Percentiles rank a stretch among this genome's conserved stretches.
Conservation (phyloP, 2,329 filamentous ascomycete genomes). For the Graphium sp. region DNA sequence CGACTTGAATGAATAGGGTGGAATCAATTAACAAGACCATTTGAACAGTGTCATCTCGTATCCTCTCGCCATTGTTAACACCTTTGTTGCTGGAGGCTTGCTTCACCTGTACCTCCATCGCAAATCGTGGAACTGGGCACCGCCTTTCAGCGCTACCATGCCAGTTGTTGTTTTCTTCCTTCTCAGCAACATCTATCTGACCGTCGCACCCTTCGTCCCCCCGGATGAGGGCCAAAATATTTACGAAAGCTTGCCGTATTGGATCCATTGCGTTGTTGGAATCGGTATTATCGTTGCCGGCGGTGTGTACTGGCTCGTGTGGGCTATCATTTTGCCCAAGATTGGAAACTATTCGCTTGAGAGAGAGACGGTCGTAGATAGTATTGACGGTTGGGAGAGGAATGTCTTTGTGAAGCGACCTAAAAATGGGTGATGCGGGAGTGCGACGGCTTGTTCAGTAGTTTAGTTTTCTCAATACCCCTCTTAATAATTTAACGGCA, state of each 20-base stretch:
- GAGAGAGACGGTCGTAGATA: slow-evolving; percentile 33
- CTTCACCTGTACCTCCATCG: slow-evolving; percentile 34
- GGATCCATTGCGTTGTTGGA: slow-evolving; percentile 38
- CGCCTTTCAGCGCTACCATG: slow-evolving; percentile 34
- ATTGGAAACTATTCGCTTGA: slow-evolving; percentile 37
- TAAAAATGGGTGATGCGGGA: too few species aligned
- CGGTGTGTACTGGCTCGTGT: slow-evolving; percentile 37
- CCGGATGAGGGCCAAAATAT: slow-evolving; percentile 32
- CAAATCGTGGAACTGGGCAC: slow-evolving; percentile 29
- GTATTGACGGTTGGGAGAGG: slow-evolving; percentile 45
- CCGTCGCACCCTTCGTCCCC: slow-evolving; percentile 40
- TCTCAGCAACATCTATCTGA: slow-evolving; percentile 42
- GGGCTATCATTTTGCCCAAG: slow-evolving; percentile 33
- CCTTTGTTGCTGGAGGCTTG: slow-evolving; percentile 34
- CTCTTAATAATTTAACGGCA: too few species aligned
- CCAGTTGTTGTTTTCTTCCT: slow-evolving; percentile 41
- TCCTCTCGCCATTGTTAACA: slow-evolving; percentile 40
- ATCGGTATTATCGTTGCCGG: slow-evolving; percentile 34
- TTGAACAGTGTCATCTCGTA: slow-evolving; percentile 40
- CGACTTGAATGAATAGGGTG: too few species aligned
- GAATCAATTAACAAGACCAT: slow-evolving; percentile 3
- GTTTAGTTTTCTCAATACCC: too few species aligned
- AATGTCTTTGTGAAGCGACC: slow-evolving; percentile 32
- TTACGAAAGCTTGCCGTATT: slow-evolving; percentile 37
- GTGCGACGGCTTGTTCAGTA: too few species aligned